phyloP scores from a whole-genome alignment of 805 yeast species.

The Candida pseudoglaebosa region DNA sequence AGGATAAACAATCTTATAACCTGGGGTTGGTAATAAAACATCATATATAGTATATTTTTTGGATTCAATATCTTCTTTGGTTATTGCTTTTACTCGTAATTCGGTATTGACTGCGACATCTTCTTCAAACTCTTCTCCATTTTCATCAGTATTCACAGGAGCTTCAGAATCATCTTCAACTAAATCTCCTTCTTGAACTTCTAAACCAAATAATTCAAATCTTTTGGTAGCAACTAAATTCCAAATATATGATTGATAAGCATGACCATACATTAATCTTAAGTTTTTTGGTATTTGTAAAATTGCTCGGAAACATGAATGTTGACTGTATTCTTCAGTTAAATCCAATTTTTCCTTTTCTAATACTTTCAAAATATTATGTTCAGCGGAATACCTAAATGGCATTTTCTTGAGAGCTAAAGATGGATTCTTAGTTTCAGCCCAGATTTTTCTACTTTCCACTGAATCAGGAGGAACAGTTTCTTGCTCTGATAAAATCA shows the following conservation, averaged over 20 bases:
- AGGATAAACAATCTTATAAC: conserved; percentile 88
- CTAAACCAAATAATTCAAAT: conserved; percentile 62
- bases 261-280: conserved; percentile 93
- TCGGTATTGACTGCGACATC: conserved; percentile 58
- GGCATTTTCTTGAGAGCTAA: conserved; percentile 78
- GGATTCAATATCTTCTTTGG: conserved; percentile 62
- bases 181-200: conserved; percentile 77
- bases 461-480: conserved; percentile 76
- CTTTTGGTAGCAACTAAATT: conserved; percentile 79
- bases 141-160: conserved; percentile 15
- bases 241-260: conserved; percentile 97
- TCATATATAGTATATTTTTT: conserved; percentile 69
- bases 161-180: conserved; percentile 41
- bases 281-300: conserved; percentile 89
- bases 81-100: conserved; percentile 68
- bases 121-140: conserved; percentile 56
- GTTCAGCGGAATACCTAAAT: conserved; percentile 80
- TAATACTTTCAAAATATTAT: conserved; percentile 60
- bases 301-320: conserved; percentile 72
- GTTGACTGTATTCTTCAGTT: conserved; percentile 41
- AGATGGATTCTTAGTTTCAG: conserved; percentile 60
- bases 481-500: conserved; percentile 82
- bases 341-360: conserved; percentile 46
- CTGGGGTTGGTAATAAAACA: conserved; percentile 94
- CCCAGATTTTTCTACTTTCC: conserved; percentile 83